Percentiles rank a stretch among this genome's conserved stretches.
These are phyloP conservation scores for Fraxinus pennsylvanica DNA, from an alignment of 257 asterid genomes.

Conservation along the genomic window DNA sequence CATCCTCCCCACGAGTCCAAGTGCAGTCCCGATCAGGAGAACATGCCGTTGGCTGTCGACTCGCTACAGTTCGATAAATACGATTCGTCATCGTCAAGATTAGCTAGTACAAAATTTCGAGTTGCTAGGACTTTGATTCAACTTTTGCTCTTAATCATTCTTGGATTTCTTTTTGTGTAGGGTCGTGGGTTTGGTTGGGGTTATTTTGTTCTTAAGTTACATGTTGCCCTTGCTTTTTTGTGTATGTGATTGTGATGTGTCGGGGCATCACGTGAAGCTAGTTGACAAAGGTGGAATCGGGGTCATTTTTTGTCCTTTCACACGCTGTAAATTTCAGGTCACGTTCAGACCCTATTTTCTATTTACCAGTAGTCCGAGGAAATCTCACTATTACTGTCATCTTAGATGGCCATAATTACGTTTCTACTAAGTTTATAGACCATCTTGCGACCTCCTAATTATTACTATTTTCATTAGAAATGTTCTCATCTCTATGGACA, in stretches of 20 bases:
- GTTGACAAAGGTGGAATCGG: slow-evolving; percentile 43
- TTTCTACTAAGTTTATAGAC: too few relatives aligned
- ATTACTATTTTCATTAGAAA: not conserved
- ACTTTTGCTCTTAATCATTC: slow-evolving; percentile 53
- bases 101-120: not conserved
- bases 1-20: slow-evolving; percentile 79
- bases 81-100: slow-evolving; percentile 43
- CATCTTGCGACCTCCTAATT: not conserved
- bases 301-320: slow-evolving; percentile 51
- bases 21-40: slow-evolving; percentile 98
- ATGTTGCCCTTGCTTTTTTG: slow-evolving; percentile 18
- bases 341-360: not conserved
- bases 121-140: slow-evolving; percentile 21
- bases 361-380: not conserved
- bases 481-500: too few relatives aligned
- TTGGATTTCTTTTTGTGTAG: slow-evolving; percentile 29
- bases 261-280: slow-evolving; percentile 63
- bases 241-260: slow-evolving; percentile 34
- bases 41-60: slow-evolving; percentile 98
- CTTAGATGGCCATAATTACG: too few relatives aligned
- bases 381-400: not conserved
- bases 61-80: slow-evolving; percentile 73
- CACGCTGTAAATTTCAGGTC: slow-evolving; percentile 56
- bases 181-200: slow-evolving; percentile 21
- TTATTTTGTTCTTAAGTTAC: slow-evolving; percentile 23